These are phyloP conservation scores for Colletotrichum sp. DNA, from an alignment of 2,329 filamentous ascomycete genomes.

Conservation along the genomic window DNA sequence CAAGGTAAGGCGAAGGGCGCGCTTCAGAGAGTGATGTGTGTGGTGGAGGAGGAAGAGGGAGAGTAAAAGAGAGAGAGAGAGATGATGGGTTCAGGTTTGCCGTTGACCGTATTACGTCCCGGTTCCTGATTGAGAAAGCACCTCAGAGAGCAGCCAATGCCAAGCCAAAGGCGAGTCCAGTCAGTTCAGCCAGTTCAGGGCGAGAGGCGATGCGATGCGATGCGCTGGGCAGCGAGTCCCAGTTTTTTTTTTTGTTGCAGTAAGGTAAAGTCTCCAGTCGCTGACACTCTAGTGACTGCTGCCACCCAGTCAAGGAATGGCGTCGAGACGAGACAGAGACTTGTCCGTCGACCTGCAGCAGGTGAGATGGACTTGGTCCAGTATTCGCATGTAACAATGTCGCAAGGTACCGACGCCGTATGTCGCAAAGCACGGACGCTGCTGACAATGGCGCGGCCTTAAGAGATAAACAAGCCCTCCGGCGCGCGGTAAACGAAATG, in stretches of 20 bases:
- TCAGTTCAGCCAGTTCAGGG: not conserved
- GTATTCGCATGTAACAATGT: not conserved
- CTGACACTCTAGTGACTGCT: not conserved
- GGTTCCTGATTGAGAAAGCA: not conserved
- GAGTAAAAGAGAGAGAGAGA: not conserved
- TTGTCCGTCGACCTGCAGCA: not conserved
- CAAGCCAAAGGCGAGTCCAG: not conserved
- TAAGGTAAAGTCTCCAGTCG: not conserved
- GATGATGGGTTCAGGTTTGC: not conserved
- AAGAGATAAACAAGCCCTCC: not conserved
- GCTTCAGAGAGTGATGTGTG: not conserved
- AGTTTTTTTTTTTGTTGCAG: not conserved
- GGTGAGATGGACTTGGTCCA: not conserved
- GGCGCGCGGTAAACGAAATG: conserved; percentile 11
- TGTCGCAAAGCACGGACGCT: conserved; percentile 18
- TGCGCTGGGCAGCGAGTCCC: not conserved
- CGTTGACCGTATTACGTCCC: not conserved
- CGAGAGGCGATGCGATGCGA: not conserved
- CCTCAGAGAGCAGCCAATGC: not conserved
- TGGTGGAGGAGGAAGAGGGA: not conserved
- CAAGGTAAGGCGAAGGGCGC: not conserved
- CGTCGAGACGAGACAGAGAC: not conserved
- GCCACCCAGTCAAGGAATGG: not conserved
- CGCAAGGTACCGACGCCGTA: not conserved
- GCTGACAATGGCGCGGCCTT: conserved; percentile 3